phyloP scores from a whole-genome alignment of 2,329 filamentous ascomycete genomes.

The Beauveria rudraprayagi region DNA sequence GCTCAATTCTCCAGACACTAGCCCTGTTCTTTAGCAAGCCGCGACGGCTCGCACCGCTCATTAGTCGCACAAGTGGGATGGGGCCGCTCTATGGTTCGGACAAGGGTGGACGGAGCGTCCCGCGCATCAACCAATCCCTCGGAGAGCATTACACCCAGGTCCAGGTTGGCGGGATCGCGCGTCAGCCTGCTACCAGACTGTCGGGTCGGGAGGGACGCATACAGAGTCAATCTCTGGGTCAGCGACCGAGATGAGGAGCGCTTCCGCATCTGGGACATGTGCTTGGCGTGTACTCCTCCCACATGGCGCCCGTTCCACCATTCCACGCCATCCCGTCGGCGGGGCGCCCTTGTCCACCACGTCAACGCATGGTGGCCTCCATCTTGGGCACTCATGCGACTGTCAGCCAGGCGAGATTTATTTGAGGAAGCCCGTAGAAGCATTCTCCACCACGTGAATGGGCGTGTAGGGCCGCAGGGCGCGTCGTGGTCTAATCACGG shows the following conservation, averaged over 20 bases:
- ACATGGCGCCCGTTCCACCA: background rate
- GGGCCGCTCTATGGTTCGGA: constrained; percentile 11
- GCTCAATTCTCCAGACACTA: constrained; percentile 9
- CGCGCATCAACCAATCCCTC: constrained; percentile 10
- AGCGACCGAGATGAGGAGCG: constrained; percentile 3
- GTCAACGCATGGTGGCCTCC: constrained; percentile 7
- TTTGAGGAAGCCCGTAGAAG: background rate
- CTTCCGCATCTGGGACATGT: background rate
- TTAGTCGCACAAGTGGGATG: constrained; percentile 12
- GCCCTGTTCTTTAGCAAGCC: constrained; percentile 6
- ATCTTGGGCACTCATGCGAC: constrained; percentile 8
- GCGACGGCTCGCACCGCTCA: constrained; percentile 12
- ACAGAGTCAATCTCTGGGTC: background rate
- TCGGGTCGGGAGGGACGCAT: constrained; percentile 4
- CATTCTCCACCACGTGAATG: constrained; percentile 1
- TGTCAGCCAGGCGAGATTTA: background rate
- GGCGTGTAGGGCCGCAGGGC: constrained; percentile 1
- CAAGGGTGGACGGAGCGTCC: constrained; percentile 13
- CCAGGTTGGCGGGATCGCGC: constrained; percentile 11
- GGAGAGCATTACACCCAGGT: constrained; percentile 2
- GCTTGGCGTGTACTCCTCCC: constrained; percentile 1
- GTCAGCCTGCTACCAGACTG: constrained; percentile 3
- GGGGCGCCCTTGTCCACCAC: constrained; percentile 9
- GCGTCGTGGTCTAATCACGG: constrained; percentile 1
- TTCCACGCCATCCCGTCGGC: background rate